A percentile compares a stretch with the other conserved stretches of the same genome.
phyloP scores from a whole-genome alignment of 768 basidiomycete species.

The Panaeolus papilionaceus region DNA sequence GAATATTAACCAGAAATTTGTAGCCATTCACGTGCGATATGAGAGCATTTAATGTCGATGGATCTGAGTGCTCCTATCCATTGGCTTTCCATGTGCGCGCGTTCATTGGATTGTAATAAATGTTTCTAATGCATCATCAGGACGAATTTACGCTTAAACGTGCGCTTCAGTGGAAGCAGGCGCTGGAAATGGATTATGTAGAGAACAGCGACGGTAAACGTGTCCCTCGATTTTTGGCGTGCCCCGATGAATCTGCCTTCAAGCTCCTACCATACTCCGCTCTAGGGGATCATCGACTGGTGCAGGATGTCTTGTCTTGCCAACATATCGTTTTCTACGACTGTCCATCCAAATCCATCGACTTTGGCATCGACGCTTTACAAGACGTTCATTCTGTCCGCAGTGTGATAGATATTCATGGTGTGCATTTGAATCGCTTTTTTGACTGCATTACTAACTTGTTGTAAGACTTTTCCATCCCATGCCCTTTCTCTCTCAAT shows the following conservation, averaged over 20 bases:
- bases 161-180: background rate
- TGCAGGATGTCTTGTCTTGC: background rate
- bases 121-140: too few species aligned
- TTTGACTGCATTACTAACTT: too few species aligned
- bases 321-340: background rate
- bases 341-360: background rate
- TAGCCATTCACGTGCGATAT: background rate
- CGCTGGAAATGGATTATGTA: too few species aligned
- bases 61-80: too few species aligned
- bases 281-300: background rate
- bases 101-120: too few species aligned
- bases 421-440: too few species aligned
- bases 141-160: background rate
- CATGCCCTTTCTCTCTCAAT: background rate
- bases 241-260: background rate
- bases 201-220: too few species aligned
- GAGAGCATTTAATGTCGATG: background rate
- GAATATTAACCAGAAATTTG: too few species aligned
- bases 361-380: background rate
- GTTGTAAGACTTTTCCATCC: background rate
- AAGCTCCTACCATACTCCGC: background rate
- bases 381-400: background rate
- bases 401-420: background rate
- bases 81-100: too few species aligned
- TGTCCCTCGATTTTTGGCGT: background rate